Evolutionary conservation across 176 grass and related monocot species (phyloP).

Genomic region (Olyra latifolia): DNA sequence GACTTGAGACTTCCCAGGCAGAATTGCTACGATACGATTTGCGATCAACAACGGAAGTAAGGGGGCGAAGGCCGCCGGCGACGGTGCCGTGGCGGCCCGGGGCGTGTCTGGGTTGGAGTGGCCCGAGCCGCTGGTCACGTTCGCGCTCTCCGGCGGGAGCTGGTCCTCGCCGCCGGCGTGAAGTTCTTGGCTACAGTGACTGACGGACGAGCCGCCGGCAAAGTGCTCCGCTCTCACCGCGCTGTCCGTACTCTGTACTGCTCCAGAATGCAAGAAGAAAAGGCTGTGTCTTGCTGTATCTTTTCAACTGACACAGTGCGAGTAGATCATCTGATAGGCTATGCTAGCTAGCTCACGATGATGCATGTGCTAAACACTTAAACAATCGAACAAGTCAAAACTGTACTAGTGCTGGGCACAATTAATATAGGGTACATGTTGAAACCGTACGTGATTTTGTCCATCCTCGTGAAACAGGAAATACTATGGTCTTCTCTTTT

Average conservation of each 20-base stretch:
- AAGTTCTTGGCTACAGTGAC: constrained; percentile 17
- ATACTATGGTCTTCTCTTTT: too few relatives aligned
- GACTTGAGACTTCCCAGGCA: neutral
- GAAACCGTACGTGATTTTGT: too few relatives aligned
- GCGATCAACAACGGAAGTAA: neutral
- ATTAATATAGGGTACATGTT: too few relatives aligned
- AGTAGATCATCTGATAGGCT: neutral
- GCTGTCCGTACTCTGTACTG: neutral
- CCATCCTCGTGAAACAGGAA: too few relatives aligned
- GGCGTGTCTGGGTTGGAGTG: constrained; percentile 54
- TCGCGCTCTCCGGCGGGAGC: constrained; percentile 75
- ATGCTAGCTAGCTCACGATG: neutral
- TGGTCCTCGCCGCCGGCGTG: constrained; percentile 81
- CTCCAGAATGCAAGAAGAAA: neutral
- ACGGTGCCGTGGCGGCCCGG: constrained; percentile 34
- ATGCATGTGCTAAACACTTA: constrained; percentile 16
- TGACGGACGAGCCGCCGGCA: neutral
- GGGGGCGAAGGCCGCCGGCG: constrained; percentile 34
- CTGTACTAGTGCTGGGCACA: too few relatives aligned
- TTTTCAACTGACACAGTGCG: constrained; percentile 1
- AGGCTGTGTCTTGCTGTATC: neutral
- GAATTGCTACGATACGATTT: neutral
- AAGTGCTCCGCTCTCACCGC: neutral
- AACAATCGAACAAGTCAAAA: too few relatives aligned
- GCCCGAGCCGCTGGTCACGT: constrained; percentile 70